Evolutionary conservation across 2,329 filamentous ascomycete genomes (phyloP), one percentile per base, ranked within the genome.

Genomic region (Coniosporium tulheliwenetii): DNA sequence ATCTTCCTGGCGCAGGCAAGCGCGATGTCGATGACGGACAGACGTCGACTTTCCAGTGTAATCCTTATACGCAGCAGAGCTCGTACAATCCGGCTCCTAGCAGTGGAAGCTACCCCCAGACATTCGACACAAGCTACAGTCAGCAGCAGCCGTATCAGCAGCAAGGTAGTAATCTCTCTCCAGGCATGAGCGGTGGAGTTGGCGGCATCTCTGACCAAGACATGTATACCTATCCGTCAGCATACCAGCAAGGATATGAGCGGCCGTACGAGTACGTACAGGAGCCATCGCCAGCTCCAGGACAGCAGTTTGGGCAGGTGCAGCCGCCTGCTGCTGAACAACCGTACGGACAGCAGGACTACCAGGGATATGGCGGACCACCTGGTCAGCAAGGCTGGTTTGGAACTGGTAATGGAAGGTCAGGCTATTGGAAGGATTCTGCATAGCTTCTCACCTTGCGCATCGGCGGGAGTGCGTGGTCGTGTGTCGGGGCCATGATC

Each of bases 221-320:
- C 39, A 45, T 47, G 5, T 48, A 48, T 39, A 49, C 52, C 2
- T 57, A 52, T 38, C 56, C 52, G 9, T 54, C 52, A 5, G 52
- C 55, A 8, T 57, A 56, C 33, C 55, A 57, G 40, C 55, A 56
- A 36, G 55, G 56, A 3, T 57, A 59, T 26, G 56, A 58, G 34
- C 45, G 48, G 35, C 54, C 55, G 2, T 57, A 54, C 34, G 31
- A 49, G 36, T 50, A 54, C 32, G 48, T 44, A 26, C 48, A 48
- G 9, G 37, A 26, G 5, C 19, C 13, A 15, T 12, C 8, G 19
- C 3, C 3, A 15, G 5, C 5, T 37, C 19, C 2, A 26, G n/a
- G 16, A 15, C 36, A 37, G 36, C 36, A 37, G 36, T 37, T 37
- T 37, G 36, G 32, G 19, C 19, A 26, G 19, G 19, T 4, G 7